Evolutionary conservation across 306 rosid species (phyloP).

Genomic region (Chamaecrista fasciculata): DNA sequence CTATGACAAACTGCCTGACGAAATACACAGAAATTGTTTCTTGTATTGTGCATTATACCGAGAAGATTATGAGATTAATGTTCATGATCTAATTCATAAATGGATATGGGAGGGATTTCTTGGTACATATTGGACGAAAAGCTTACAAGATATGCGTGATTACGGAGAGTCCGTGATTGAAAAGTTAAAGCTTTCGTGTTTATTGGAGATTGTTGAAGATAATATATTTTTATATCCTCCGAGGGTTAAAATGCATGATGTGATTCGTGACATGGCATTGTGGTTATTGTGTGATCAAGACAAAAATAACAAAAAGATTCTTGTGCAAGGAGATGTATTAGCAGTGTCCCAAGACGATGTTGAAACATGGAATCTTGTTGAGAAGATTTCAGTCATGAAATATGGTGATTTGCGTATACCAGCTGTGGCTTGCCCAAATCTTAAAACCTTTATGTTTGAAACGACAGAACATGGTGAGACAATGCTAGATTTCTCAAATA

Average conservation of each 20-base stretch:
- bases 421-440: background rate
- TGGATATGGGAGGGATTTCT: constrained; percentile 9
- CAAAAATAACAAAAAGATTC: background rate
- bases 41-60: background rate
- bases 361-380: background rate
- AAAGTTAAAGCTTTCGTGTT: background rate
- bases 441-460: background rate
- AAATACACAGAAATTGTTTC: constrained; percentile 5
- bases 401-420: background rate
- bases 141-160: background rate
- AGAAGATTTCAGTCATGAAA: background rate
- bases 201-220: background rate
- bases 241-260: background rate
- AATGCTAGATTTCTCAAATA: background rate
- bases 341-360: background rate
- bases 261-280: background rate
- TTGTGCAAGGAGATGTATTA: background rate
- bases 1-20: constrained; percentile 14
- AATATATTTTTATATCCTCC: too few relatives aligned
- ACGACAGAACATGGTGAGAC: background rate
- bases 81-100: background rate
- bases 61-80: background rate
- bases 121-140: background rate
- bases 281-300: background rate
- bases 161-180: background rate